phyloP scores from a whole-genome alignment of 2,329 filamentous ascomycete genomes.

The Trichoderma sp. region DNA sequence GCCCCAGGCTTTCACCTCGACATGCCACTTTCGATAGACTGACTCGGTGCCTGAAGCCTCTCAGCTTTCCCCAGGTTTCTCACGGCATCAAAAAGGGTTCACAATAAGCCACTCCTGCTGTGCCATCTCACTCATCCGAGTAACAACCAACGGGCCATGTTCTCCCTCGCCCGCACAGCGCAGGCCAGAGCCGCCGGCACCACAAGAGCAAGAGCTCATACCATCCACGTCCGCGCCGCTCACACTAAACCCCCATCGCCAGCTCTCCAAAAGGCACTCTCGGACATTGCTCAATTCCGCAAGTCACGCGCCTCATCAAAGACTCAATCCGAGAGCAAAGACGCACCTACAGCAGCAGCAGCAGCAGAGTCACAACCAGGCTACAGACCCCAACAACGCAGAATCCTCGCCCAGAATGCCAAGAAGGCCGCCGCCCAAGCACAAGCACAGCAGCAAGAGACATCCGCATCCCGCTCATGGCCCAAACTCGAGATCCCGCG shows the following conservation, averaged over 20 bases:
- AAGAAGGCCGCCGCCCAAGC: neutral
- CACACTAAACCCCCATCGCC: neutral
- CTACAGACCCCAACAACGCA: slow-evolving; percentile 1
- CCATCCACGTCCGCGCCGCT: neutral
- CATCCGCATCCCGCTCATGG: slow-evolving; percentile 27
- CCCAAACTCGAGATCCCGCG: slow-evolving; percentile 29
- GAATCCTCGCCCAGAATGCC: neutral
- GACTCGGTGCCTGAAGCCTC: neutral
- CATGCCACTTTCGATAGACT: neutral
- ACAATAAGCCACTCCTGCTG: too few species aligned
- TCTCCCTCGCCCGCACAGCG: slow-evolving; percentile 6
- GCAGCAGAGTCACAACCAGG: neutral
- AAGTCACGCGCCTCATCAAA: too few species aligned
- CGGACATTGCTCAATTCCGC: too few species aligned
- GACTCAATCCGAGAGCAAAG: too few species aligned
- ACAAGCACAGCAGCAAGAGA: neutral
- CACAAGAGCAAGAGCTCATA: neutral
- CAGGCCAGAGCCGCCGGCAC: slow-evolving; percentile 1
- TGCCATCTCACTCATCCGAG: too few species aligned
- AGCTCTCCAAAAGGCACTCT: too few species aligned
- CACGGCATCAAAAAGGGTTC: too few species aligned
- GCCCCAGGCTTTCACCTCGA: neutral
- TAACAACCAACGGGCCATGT: neutral
- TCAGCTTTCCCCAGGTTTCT: neutral
- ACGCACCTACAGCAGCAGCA: neutral